Base-by-base conservation (phyloP, 2,329 filamentous ascomycete genomes). In the Raffaelea arxii region DNA sequence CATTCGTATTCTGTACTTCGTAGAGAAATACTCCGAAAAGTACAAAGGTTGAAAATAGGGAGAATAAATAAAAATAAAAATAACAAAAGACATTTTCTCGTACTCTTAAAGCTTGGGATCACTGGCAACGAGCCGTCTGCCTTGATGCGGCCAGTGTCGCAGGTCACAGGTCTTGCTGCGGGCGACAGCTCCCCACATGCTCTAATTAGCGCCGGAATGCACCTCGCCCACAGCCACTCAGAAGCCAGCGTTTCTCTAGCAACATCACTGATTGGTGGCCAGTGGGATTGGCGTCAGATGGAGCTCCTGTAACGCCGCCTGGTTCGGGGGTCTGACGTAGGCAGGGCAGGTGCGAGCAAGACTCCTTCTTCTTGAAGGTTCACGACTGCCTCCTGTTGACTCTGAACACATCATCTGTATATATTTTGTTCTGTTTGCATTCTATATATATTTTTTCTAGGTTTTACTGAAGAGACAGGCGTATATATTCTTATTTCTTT, bases 141-240 rank as follows among this genome's bases (percentile, higher is more conserved):
- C 9, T 32, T 32, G 10, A 32, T 9, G 27, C 27, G 16, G 27
- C 9, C 27, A 32, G 19, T 18, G 14, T 18, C 16, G 6, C 32
- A 12, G 16, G 16, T 32, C 27, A 32, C 10, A 32, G 27, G 27
- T 9, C 27, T 16, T 16, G 37, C 27, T 23, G 23, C 5, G 25
- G 35, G 25, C 41, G 19, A 25, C 19, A 16, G 10, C 4, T 27
- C 32, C 16, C 25, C 48, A 36, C 45, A 50, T 45, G 25, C 41
- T 37, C 22, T 42, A n/a, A 7, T 22, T 47, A 43, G 48, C 45
- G 25, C 42, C 14, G 32, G 11, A 18, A 37, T n/a, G 21, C n/a
- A 18, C 47, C 48, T 44, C 42, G 48, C 41, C 35, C 18, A 41
- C 14, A 14, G 22, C 39, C 7, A 11, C 37, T 19, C 27, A 35